Base-by-base conservation (phyloP, 352 stramenopile genomes). In the Aphanomyces invadans region DNA sequence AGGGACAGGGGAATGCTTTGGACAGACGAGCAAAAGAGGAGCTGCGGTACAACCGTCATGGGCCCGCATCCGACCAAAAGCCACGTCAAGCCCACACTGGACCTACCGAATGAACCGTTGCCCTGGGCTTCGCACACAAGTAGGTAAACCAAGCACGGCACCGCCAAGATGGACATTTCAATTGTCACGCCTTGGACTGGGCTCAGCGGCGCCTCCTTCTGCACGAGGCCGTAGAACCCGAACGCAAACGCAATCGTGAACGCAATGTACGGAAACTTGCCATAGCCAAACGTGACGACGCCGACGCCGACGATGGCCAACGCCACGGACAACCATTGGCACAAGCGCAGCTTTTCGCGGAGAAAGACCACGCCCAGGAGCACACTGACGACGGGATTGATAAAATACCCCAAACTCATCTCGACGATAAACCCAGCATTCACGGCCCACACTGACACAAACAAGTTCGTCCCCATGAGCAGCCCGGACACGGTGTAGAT, bases 31-130 rank as follows among this genome's bases (percentile, higher is more conserved):
- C 46, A 32, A 55, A 65, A 65, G 25, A 42, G 28, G 2, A 65
- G 26, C 23, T 65, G 57, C 1, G 57, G 57, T 29, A 53, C 3
- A n/a, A 65, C 42, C 12, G 57, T 65, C 28, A 42, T 42, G 21
- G 57, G 15, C 4, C 57, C 57, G n/a, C 57, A 65, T 17, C 57
- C 57, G 26, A 65, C 33, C 15, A 65, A 53, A 19, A 65, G 57
- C 57, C 57, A 65, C 26, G 51, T 65, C 33, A 42, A n/a, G 4
- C 15, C 26, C 1, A 36, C 57, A 19, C 17, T 9, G 11, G 33
- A 53, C 11, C 46, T 32, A 26, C 57, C 57, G 53, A 65, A 65
- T 2, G 31, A 32, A 5, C 57, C 45, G 2, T 32, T 53, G 25
- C 57, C 57, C 12, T 42, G 32, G 15, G 4, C 3, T 32, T 65